phyloP scores from a whole-genome alignment of 73 alveolate species.

The Paramecium pentaurelia region DNA sequence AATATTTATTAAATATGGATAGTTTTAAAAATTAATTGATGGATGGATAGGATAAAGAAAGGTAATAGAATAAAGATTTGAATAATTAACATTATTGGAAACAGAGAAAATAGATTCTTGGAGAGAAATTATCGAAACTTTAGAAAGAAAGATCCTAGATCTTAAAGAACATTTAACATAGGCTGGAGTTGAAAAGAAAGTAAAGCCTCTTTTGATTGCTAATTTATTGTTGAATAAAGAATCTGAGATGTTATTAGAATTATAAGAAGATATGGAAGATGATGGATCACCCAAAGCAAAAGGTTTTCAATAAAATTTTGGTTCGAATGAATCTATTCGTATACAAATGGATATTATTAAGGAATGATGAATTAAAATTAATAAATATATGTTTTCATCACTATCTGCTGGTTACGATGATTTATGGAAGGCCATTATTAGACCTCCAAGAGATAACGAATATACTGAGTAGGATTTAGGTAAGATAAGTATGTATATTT shows the following conservation, averaged over 20 bases:
- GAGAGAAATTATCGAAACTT: slow-evolving; percentile 36
- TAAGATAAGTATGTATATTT: slow-evolving; percentile 57
- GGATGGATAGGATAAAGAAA: neutral
- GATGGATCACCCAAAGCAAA: neutral
- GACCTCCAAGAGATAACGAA: slow-evolving; percentile 96
- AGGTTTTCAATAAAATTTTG: neutral
- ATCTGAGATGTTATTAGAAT: slow-evolving; percentile 28
- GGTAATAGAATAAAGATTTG: slow-evolving; percentile 22
- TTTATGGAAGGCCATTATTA: slow-evolving; percentile 95
- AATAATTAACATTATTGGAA: neutral
- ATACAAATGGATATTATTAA: neutral
- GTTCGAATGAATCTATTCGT: neutral
- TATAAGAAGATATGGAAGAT: slow-evolving; percentile 17
- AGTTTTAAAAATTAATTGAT: slow-evolving; percentile 20
- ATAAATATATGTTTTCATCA: slow-evolving; percentile 34
- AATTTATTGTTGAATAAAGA: neutral
- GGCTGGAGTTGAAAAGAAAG: slow-evolving; percentile 27
- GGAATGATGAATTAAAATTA: neutral
- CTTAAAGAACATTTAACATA: neutral
- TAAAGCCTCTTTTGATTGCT: slow-evolving; percentile 14
- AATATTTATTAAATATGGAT: neutral
- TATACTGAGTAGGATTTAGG: slow-evolving; percentile 87
- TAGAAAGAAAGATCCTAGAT: neutral
- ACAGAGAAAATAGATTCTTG: slow-evolving; percentile 7
- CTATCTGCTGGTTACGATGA: slow-evolving; percentile 81